Evolutionary conservation across 1,139 yeast genomes (phyloP).

Genomic region (Magnusiomyces paraingens): DNA sequence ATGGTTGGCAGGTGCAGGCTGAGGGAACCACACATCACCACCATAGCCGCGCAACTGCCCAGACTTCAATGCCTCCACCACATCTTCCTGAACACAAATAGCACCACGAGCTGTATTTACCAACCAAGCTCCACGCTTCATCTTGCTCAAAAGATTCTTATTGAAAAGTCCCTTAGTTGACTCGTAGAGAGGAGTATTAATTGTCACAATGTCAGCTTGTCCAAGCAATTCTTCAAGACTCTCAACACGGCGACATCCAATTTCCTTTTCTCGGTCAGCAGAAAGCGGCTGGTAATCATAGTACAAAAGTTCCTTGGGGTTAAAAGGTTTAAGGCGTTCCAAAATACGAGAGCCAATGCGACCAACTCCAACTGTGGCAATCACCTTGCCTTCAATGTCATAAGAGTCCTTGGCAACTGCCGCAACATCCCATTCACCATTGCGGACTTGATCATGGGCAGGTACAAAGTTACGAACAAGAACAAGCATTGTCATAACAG

Average conservation of each 20-base stretch:
- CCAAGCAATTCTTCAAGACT: conserved; percentile 61
- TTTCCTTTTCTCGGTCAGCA: conserved; percentile 48
- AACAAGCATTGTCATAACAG: conserved; percentile 62
- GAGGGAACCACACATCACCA: conserved; percentile 80
- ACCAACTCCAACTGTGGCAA: conserved; percentile 79
- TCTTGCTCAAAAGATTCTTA: conserved; percentile 59
- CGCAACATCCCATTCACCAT: conserved; percentile 72
- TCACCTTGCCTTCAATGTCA: conserved; percentile 68
- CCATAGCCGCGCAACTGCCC: conserved; percentile 76
- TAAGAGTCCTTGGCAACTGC: conserved; percentile 67
- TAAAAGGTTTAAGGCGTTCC: conserved; percentile 67
- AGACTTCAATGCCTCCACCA: conserved; percentile 62
- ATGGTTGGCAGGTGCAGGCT: conserved; percentile 70
- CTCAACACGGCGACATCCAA: conserved; percentile 56
- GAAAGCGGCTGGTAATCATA: conserved; percentile 71
- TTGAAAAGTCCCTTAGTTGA: conserved; percentile 60
- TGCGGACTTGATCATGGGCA: conserved; percentile 60
- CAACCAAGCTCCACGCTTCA: conserved; percentile 71
- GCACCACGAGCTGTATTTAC: conserved; percentile 87
- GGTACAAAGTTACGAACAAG: conserved; percentile 75
- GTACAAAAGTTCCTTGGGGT: conserved; percentile 66
- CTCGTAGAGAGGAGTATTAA: conserved; percentile 74
- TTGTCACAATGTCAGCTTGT: conserved; percentile 66
- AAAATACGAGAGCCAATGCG: conserved; percentile 74
- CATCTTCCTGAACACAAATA: conserved; percentile 63